A percentile compares a stretch with the other conserved stretches of the same genome.
These are phyloP conservation scores for Tulasnella sp. DNA, from an alignment of 768 basidiomycete genomes.

Conservation along the genomic window DNA sequence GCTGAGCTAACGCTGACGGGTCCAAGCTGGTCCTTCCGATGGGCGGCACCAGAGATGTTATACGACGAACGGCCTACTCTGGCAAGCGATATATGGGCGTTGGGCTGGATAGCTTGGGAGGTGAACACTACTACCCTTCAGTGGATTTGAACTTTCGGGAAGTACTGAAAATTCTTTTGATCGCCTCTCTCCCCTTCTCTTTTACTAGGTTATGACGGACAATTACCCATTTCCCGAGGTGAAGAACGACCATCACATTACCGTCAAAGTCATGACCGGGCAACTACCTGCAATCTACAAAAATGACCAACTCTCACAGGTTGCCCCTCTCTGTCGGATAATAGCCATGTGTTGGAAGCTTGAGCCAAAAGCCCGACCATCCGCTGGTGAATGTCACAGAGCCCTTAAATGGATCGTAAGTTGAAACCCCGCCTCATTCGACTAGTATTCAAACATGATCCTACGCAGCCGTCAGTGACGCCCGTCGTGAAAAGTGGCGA, in stretches of 20 bases:
- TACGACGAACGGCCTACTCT: neutral
- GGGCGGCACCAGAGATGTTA: slow-evolving; percentile 7
- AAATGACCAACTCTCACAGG: neutral
- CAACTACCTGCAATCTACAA: neutral
- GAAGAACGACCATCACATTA: neutral
- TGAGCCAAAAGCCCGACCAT: neutral
- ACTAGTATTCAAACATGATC: neutral
- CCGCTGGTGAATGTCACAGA: neutral
- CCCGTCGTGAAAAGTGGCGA: neutral
- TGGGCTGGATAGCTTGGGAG: slow-evolving; percentile 9
- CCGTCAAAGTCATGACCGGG: neutral
- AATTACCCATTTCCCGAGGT: neutral
- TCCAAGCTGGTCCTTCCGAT: neutral
- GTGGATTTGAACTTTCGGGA: neutral
- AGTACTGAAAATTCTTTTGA: neutral
- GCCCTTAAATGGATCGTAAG: slow-evolving; percentile 1
- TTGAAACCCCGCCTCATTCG: neutral
- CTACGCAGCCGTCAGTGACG: neutral
- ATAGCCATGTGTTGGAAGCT: neutral
- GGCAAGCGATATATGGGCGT: slow-evolving; percentile 21
- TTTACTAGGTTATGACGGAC: neutral
- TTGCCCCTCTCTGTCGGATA: neutral
- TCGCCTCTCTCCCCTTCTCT: neutral
- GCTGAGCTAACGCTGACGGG: neutral
- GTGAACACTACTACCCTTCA: neutral